These are phyloP conservation scores for Backusella psychrophila DNA, from an alignment of 192 early-diverging fungal species.

Conservation along the genomic window DNA sequence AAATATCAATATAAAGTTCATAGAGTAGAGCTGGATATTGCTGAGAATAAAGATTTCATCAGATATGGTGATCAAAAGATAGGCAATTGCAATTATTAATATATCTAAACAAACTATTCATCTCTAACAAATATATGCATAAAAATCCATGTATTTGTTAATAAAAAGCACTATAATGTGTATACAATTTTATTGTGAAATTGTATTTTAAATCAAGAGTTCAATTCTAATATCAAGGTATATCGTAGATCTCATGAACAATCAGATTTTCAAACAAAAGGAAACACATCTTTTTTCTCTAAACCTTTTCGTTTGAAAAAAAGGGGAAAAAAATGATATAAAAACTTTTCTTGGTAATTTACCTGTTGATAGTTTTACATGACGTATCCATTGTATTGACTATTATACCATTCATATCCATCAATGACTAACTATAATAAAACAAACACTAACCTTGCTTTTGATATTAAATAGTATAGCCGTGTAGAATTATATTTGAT, in stretches of 20 bases:
- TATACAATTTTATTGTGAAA: neutral
- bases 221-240: neutral
- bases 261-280: neutral
- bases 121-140: neutral
- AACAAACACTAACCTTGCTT: neutral
- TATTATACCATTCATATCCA: neutral
- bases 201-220: neutral
- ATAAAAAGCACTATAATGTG: neutral
- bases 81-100: neutral
- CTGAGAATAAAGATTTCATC: conserved; percentile 1
- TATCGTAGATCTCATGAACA: neutral
- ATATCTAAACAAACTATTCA: neutral
- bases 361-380: neutral
- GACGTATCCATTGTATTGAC: neutral
- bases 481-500: neutral
- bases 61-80: conserved; percentile 4
- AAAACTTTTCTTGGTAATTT: neutral
- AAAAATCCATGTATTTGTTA: neutral
- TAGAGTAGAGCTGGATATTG: neutral
- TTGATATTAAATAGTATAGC: neutral
- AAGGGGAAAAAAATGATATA: neutral
- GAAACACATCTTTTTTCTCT: neutral
- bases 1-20: neutral
- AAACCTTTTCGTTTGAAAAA: neutral
- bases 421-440: neutral